Base-by-base conservation (phyloP, 1,284 basidiomycete species). In the Boletus mariae region DNA sequence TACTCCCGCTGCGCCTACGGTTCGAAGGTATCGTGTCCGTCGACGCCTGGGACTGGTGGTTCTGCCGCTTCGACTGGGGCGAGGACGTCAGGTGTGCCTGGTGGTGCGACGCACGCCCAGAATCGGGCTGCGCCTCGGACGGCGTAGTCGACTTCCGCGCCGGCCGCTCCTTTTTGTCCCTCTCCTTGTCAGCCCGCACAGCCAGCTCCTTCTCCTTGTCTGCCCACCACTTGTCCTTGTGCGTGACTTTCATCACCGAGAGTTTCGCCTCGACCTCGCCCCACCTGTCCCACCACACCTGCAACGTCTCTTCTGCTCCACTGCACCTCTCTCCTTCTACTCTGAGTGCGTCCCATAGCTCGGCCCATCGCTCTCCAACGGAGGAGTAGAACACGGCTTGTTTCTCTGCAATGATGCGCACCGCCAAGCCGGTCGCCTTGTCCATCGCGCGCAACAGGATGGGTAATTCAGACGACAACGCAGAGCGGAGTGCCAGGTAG, bases 261-360 rank as follows among this genome's bases (percentile, higher is more conserved):
- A 85, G 60, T 3, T 74, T 68, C n/a, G 67, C 73, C 56, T 83
- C 80, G 41, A 86, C 80, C 53, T 86, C 84, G 17, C 65, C 73
- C 80, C 82, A 89, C 15, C 88, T 72, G 38, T 71, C 69, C 65
- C 75, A 74, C 87, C 87, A 90, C 10, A 89, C 83, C 0, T 73
- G 72, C 37, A 82, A 62, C n/a, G 87, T 89, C 71, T 88, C 84
- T 1, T 75, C 77, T 12, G 76, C 77, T 7, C 83, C 83, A 0
- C 77, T 80, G 55, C 84, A 84, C 65, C 80, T 74, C 72, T 89
- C 87, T 6, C 83, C 86, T 38, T 90, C 87, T 10, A 89, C 84
- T 35, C 81, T 75, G 41, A 91, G 72, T 60, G 86, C 85, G 53
- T 90, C 84, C 89, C 89, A 91, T 17, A 91, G 70, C n/a, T 83